A percentile compares a stretch with the other conserved stretches of the same genome.
These are phyloP conservation scores for Corchorus olitorius DNA, from an alignment of 345 rosid species.

Conservation along the genomic window DNA sequence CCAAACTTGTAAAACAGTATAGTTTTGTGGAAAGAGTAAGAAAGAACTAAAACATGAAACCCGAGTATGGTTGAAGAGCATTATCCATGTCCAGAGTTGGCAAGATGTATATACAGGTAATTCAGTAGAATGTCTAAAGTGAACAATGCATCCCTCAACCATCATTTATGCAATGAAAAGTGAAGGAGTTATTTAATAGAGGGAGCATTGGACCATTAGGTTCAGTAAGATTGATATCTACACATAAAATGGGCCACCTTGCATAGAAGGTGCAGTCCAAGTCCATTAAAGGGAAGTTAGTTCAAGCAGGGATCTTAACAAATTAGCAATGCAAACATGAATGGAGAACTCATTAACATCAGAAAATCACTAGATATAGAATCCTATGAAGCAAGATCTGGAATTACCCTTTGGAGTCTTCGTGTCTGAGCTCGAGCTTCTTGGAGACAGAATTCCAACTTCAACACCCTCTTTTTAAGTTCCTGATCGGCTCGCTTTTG, in stretches of 20 bases:
- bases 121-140: not conserved
- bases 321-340: not conserved
- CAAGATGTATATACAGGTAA: not conserved
- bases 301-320: not conserved
- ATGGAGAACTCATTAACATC: not conserved
- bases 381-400: not conserved
- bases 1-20: not conserved
- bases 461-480: slow-evolving; percentile 80
- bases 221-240: not conserved
- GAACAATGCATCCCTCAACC: not conserved
- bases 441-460: slow-evolving; percentile 88
- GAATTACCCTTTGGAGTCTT: slow-evolving; percentile 74
- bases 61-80: not conserved
- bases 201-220: not conserved
- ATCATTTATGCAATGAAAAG: not conserved
- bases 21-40: not conserved
- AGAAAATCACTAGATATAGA: too few species aligned
- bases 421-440: slow-evolving; percentile 82
- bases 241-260: slow-evolving; percentile 10
- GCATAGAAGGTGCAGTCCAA: not conserved
- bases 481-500: slow-evolving; percentile 83
- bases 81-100: not conserved
- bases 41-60: not conserved
- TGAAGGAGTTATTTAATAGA: not conserved
- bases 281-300: not conserved